A percentile compares a stretch with the other conserved stretches of the same genome.
Evolutionary conservation across 805 yeast species (phyloP).

Genomic region (Candida nanaspora): DNA sequence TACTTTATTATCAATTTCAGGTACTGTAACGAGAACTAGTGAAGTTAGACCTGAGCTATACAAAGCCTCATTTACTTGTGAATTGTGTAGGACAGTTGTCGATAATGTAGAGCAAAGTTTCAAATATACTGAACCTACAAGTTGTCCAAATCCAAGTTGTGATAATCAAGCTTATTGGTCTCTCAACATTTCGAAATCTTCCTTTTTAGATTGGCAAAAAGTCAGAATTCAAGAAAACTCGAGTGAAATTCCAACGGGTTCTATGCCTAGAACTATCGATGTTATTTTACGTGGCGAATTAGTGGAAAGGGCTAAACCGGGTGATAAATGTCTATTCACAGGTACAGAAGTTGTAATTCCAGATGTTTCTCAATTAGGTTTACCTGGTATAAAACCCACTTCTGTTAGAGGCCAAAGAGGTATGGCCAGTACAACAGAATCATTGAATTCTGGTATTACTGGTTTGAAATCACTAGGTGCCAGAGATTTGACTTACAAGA

Average conservation of each 20-base stretch:
- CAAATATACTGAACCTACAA: constrained; percentile 89
- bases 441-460: constrained; percentile 76
- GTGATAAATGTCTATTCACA: constrained; percentile 88
- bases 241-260: constrained; percentile 95
- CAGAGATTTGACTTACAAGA: constrained; percentile 84
- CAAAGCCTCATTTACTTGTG: constrained; percentile 84
- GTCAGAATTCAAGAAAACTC: constrained; percentile 94
- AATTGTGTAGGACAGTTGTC: constrained; percentile 73
- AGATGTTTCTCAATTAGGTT: constrained; percentile 85
- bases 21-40: constrained; percentile 92
- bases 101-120: constrained; percentile 90
- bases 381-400: constrained; percentile 91
- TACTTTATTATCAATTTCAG: constrained; percentile 72
- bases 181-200: constrained; percentile 72
- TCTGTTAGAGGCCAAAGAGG: constrained; percentile 62
- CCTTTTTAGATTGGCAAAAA: constrained; percentile 93
- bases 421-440: constrained; percentile 48
- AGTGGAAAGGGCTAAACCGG: constrained; percentile 95
- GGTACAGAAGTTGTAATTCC: constrained; percentile 95
- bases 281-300: constrained; percentile 88
- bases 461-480: constrained; percentile 90
- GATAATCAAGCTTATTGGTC: constrained; percentile 84
- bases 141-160: constrained; percentile 84
- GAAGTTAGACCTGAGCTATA: constrained; percentile 94
- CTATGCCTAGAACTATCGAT: constrained; percentile 96